Evolutionary conservation across 73 alveolate species (phyloP).

Genomic region (Paramecium bursaria): DNA sequence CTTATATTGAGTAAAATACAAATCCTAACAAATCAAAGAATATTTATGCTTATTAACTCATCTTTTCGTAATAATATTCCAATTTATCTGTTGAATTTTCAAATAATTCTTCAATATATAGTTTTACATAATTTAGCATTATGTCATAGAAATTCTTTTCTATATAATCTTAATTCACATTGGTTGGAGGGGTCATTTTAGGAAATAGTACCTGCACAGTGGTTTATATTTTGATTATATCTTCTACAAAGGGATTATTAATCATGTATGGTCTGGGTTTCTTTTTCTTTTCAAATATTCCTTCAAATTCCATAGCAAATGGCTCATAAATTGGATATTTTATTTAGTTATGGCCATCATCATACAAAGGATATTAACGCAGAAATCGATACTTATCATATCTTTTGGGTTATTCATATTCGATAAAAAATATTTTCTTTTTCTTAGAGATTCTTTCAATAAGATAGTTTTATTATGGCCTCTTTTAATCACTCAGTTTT

Average conservation of each 20-base stretch:
- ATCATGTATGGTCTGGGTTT: conserved; percentile 59
- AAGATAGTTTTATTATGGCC: not conserved
- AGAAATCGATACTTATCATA: not conserved
- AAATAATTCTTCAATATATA: conserved; percentile 26
- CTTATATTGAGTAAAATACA: no score
- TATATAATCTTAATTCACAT: conserved; percentile 50
- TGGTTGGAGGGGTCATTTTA: not conserved
- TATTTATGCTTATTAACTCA: not conserved
- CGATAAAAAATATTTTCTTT: conserved; percentile 33
- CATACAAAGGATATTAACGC: conserved; percentile 1
- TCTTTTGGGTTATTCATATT: conserved; percentile 3
- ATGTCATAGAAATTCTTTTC: conserved; percentile 49
- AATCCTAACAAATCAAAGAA: no score
- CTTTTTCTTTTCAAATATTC: not conserved
- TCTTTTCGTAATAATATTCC: not conserved
- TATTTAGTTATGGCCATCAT: conserved; percentile 5
- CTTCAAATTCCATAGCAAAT: conserved; percentile 19
- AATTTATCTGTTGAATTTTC: not conserved
- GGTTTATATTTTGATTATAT: conserved; percentile 21
- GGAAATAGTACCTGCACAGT: conserved; percentile 16
- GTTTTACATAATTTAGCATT: conserved; percentile 3
- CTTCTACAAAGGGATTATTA: conserved; percentile 10
- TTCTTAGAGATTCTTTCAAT: conserved; percentile 44
- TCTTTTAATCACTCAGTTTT: conserved; percentile 27
- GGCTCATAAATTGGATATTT: conserved; percentile 36